Conservation (phyloP, 805 yeast species). For the Sugiyamaella qingdaonensis region DNA sequence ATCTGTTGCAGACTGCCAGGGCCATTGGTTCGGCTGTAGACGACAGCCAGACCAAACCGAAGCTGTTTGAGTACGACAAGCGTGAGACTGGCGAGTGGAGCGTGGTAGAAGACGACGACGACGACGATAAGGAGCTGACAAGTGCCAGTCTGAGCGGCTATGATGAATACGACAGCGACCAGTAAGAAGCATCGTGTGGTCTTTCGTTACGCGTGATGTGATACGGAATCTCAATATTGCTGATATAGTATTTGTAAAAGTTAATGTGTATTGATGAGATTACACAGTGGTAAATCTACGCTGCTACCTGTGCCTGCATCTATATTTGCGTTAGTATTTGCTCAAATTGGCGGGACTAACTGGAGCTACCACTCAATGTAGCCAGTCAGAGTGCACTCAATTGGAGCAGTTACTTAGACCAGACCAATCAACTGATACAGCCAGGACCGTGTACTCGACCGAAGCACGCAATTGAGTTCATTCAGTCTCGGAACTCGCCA, state of each 20-base stretch:
- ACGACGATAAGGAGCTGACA: slow-evolving; percentile 18
- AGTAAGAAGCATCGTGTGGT: background rate
- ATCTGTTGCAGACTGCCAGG: slow-evolving; percentile 1
- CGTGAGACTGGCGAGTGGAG: slow-evolving; percentile 21
- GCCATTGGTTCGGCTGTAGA: slow-evolving; percentile 3
- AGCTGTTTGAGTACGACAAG: background rate
- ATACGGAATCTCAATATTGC: background rate
- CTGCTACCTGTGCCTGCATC: background rate
- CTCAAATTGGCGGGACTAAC: too few species aligned
- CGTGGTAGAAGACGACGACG: slow-evolving; percentile 20
- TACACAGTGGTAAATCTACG: background rate
- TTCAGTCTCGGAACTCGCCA: too few species aligned
- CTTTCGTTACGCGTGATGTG: background rate
- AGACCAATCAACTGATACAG: too few species aligned
- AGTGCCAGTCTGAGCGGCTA: slow-evolving; percentile 22
- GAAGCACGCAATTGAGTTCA: too few species aligned
- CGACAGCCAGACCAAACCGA: background rate
- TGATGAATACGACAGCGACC: slow-evolving; percentile 19
- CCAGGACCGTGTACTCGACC: too few species aligned
- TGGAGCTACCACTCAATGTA: too few species aligned
- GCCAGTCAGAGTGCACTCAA: background rate
- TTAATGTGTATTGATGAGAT: background rate
- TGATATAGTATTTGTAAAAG: background rate
- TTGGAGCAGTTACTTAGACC: background rate
- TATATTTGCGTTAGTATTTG: background rate